phyloP scores from a whole-genome alignment of 352 stramenopile genomes.

The Globisporangium paddicum region DNA sequence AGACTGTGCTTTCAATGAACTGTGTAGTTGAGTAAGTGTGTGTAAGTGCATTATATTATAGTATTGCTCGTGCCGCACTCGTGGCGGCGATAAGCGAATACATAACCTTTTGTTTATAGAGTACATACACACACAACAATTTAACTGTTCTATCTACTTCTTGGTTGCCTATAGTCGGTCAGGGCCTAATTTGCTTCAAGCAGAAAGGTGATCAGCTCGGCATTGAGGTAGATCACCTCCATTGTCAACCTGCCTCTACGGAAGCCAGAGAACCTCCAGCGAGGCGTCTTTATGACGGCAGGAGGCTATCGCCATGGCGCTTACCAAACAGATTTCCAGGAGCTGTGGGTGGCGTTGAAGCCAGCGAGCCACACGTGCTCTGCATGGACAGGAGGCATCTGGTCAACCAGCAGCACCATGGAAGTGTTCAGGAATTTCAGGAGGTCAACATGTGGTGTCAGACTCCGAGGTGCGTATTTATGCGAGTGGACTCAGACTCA shows the following conservation, averaged over 20 bases:
- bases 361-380: background rate
- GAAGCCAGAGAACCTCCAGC: no score
- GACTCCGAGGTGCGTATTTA: background rate
- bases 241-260: no score
- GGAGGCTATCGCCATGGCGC: no score
- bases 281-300: no score
- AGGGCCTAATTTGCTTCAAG: no score
- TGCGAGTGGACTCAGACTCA: slow-evolving; percentile 4
- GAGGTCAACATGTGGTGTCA: background rate
- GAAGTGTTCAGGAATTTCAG: no score
- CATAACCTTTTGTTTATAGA: slow-evolving; percentile 8
- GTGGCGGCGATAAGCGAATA: slow-evolving; percentile 9
- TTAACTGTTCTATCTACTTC: background rate
- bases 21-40: slow-evolving; percentile 11
- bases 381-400: no score
- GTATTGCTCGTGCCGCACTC: background rate
- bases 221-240: no score
- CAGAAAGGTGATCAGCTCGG: no score
- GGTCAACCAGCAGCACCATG: background rate
- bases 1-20: slow-evolving; percentile 8
- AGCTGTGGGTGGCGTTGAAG: background rate
- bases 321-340: background rate
- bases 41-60: slow-evolving; percentile 14
- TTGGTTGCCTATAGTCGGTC: background rate
- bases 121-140: slow-evolving; percentile 1